Evolutionary conservation across 192 early-diverging fungal species (phyloP), one percentile per base, ranked within the genome.

Genomic region (Coemansia erecta): DNA sequence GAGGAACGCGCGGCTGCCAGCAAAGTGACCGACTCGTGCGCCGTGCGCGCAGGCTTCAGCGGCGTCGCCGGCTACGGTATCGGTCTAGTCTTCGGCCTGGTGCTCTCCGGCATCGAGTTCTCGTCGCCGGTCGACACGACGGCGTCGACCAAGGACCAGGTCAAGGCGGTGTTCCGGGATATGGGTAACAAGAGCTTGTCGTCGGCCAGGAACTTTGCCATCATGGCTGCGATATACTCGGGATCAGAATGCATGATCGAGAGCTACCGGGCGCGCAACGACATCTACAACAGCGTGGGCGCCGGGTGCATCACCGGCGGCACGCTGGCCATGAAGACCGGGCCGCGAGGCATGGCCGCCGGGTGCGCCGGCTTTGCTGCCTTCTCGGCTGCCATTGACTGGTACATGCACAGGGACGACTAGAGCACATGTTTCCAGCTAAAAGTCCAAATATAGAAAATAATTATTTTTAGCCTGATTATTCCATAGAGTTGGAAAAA

Each of bases 201-300:
- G 8, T 86, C 90, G 28, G 97, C 92, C 10, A 99, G 94, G 69
- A 93, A 91, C 77, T 94, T 99, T 87, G 93, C 88, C 23, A 72
- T 92, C 15, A 89, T 99, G 22, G 93, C 91, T 22, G 90, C 93
- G 10, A 87, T 97, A 35, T 99, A 90, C 80, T 87, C 94, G 23
- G 89, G 91, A 6, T 87, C 92, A 4, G 97, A 99, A 74, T 97
- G 97, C 64, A 83, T 91, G 70, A 95, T 97, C 58, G 97, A 99
- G 82, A 85, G 87, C 83, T 98, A 95, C 65, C 87, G 97, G 21
- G 97, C 91, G 8, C 94, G 94, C 65, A 92, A 97, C 73, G 97
- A 99, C 64, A 77, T 94, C 19, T 92, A 90, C 72, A 99, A 97
- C 66, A 87, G 90, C 55, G 70, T 91, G 12, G 82, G 85, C 18